Conservation (phyloP, 2,329 filamentous ascomycete genomes). For the Beauveria brongniartii region DNA sequence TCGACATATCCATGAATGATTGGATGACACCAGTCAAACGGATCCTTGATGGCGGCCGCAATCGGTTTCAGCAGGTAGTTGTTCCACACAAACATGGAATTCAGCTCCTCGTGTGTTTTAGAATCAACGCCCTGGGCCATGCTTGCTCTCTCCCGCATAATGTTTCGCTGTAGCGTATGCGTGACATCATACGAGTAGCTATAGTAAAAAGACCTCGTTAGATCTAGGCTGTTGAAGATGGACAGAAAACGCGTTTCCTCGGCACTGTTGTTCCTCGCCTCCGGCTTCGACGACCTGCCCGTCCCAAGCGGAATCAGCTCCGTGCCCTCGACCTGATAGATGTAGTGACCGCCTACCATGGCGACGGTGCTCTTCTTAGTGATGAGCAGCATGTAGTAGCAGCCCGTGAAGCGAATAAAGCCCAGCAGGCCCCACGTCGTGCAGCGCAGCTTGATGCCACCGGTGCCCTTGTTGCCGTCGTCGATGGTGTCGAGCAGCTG, state of each 20-base stretch:
- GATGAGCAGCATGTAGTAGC: constrained; percentile 95
- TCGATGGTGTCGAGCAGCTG: constrained; percentile 90
- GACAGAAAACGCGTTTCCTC: constrained; percentile 85
- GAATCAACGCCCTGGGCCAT: constrained; percentile 56
- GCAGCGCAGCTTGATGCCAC: constrained; percentile 81
- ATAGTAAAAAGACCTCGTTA: constrained; percentile 92
- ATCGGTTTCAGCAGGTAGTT: constrained; percentile 78
- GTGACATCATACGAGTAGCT: constrained; percentile 98
- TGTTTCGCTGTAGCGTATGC: constrained; percentile 83
- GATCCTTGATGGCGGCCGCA: constrained; percentile 59
- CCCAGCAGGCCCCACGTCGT: constrained; percentile 90
- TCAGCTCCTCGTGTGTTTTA: constrained; percentile 58
- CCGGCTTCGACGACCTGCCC: constrained; percentile 59
- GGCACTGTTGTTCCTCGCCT: constrained; percentile 57
- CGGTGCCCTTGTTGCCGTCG: constrained; percentile 84
- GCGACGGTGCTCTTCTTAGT: constrained; percentile 94
- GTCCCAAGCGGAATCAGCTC: constrained; percentile 83
- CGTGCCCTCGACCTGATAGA: constrained; percentile 92
- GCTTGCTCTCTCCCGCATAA: constrained; percentile 67
- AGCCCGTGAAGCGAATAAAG: constrained; percentile 91
- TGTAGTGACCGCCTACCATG: constrained; percentile 90
- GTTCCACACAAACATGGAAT: constrained; percentile 99
- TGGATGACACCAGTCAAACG: constrained; percentile 92
- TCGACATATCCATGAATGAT: constrained; percentile 96
- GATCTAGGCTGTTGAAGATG: constrained; percentile 84